These are phyloP conservation scores for Funneliformis geosporum DNA, from an alignment of 192 early-diverging fungal species.

Conservation along the genomic window DNA sequence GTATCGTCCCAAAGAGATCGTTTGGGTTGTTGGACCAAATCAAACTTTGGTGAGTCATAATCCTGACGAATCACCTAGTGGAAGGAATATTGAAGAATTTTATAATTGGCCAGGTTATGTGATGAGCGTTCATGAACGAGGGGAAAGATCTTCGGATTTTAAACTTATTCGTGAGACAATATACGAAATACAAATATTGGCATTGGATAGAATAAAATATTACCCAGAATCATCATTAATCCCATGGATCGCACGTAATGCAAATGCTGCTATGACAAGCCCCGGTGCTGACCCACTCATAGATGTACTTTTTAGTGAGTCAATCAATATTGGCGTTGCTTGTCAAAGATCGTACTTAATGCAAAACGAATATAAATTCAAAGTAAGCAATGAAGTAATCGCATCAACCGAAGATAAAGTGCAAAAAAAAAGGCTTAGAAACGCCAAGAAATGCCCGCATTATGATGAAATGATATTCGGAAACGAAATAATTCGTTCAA, in stretches of 20 bases:
- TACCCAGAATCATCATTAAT: background rate
- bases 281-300: background rate
- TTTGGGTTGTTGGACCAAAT: background rate
- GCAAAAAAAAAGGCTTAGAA: background rate
- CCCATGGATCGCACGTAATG: background rate
- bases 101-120: background rate
- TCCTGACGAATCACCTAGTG: background rate
- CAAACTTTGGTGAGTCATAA: background rate
- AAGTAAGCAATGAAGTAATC: background rate
- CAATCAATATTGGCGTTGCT: background rate
- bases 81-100: background rate
- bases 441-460: background rate
- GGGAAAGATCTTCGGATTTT: background rate
- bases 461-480: background rate
- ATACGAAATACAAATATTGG: background rate
- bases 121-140: background rate
- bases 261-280: background rate
- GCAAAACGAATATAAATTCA: background rate
- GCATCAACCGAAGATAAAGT: background rate
- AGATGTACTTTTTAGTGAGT: background rate
- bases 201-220: background rate
- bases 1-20: background rate
- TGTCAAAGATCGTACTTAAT: background rate
- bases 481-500: background rate
- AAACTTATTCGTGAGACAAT: background rate